phyloP scores from a whole-genome alignment of 345 rosid species.

The Moringa oleifera region DNA sequence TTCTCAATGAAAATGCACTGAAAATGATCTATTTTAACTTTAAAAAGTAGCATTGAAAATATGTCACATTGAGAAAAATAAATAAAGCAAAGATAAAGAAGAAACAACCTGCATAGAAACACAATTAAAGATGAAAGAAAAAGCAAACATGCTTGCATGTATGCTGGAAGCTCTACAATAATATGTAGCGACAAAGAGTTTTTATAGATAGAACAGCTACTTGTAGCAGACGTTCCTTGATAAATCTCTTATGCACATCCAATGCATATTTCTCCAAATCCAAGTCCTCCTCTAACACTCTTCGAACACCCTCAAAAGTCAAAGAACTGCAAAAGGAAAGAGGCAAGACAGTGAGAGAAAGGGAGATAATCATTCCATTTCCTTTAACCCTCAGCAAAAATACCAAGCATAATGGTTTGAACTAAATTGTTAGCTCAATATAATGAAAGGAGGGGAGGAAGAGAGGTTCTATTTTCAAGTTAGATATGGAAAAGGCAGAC shows the following conservation, averaged over 20 bases:
- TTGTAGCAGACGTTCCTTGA: conserved; percentile 53
- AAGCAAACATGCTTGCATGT: too few relatives aligned
- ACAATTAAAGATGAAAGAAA: too few relatives aligned
- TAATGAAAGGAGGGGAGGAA: too few relatives aligned
- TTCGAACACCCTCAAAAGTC: conserved; percentile 80
- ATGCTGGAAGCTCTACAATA: neutral
- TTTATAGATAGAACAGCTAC: conserved; percentile 21
- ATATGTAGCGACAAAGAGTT: neutral
- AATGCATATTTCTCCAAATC: conserved; percentile 56
- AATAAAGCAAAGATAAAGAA: too few relatives aligned
- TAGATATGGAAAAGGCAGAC: too few relatives aligned
- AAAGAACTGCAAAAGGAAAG: conserved; percentile 42
- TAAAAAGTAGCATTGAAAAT: too few relatives aligned
- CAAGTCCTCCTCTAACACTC: conserved; percentile 78
- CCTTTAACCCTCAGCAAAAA: neutral
- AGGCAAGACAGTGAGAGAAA: neutral
- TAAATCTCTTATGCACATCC: conserved; percentile 73
- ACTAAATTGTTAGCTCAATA: neutral
- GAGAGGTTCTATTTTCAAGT: too few relatives aligned
- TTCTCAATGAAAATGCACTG: too few relatives aligned
- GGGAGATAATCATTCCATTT: neutral
- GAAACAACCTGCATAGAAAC: too few relatives aligned
- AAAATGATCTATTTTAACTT: too few relatives aligned
- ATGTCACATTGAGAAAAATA: too few relatives aligned
- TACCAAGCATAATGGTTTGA: neutral